Percentiles rank a stretch among this genome's conserved stretches.
Evolutionary conservation across 768 basidiomycete genomes (phyloP).

Genomic region (Tephrocybe sp.): DNA sequence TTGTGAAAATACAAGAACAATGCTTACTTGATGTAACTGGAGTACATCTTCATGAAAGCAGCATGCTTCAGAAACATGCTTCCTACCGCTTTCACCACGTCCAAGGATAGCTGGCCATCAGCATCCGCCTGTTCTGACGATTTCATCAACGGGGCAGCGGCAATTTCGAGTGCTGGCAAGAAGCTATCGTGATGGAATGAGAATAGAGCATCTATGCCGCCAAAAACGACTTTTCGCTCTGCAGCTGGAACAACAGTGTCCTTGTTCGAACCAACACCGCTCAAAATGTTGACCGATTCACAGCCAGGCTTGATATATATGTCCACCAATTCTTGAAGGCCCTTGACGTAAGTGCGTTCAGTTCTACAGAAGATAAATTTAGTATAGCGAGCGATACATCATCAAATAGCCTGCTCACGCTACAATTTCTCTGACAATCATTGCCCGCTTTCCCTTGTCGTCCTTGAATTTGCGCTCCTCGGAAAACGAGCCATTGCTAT

Average conservation of each 20-base stretch:
- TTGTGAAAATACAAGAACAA: slow-evolving; percentile 6
- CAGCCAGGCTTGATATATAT: slow-evolving; percentile 91
- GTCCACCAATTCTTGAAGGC: slow-evolving; percentile 89
- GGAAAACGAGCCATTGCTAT: slow-evolving; percentile 60
- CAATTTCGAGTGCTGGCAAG: slow-evolving; percentile 83
- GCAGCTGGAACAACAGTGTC: slow-evolving; percentile 83
- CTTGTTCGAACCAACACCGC: slow-evolving; percentile 67
- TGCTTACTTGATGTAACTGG: slow-evolving; percentile 92
- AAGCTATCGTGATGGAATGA: slow-evolving; percentile 93
- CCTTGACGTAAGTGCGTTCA: slow-evolving; percentile 91
- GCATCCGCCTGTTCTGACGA: slow-evolving; percentile 50
- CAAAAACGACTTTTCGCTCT: slow-evolving; percentile 91
- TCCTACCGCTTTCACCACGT: slow-evolving; percentile 78
- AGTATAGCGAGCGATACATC: not conserved
- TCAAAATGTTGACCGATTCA: slow-evolving; percentile 64
- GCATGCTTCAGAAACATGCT: slow-evolving; percentile 91
- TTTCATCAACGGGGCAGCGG: slow-evolving; percentile 66
- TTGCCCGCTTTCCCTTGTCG: slow-evolving; percentile 80
- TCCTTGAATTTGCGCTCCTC: slow-evolving; percentile 91
- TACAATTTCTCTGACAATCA: slow-evolving; percentile 88
- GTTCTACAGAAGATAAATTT: slow-evolving; percentile 49
- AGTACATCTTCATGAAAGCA: slow-evolving; percentile 99
- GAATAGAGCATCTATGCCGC: slow-evolving; percentile 83
- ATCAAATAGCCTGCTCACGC: slow-evolving; percentile 52
- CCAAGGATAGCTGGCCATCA: slow-evolving; percentile 70